Percentiles rank a stretch among this genome's conserved stretches.
phyloP scores from a whole-genome alignment of 805 yeast species.

The Kodamaea sagamina region DNA sequence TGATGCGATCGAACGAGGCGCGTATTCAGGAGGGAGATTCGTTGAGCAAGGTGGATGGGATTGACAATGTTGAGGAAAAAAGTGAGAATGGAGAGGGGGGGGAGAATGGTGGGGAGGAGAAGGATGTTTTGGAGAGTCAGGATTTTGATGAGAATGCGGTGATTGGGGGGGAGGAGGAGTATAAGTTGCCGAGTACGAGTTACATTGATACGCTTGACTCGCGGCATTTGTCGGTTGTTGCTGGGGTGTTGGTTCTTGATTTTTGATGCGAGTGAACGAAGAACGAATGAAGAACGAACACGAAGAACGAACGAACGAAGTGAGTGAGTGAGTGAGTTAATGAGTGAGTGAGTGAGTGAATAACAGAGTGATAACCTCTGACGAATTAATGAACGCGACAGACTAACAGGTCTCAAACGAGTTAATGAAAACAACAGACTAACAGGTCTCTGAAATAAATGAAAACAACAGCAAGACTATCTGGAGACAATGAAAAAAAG shows the following conservation, averaged over 20 bases:
- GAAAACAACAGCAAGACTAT: no score
- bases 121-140: slow-evolving; percentile 1
- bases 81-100: slow-evolving; percentile 28
- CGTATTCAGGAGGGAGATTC: slow-evolving; percentile 35
- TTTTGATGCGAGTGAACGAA: slow-evolving; percentile 36
- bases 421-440: no score
- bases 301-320: no score
- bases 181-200: slow-evolving; percentile 21
- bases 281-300: not conserved
- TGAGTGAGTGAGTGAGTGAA: no score
- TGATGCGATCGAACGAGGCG: slow-evolving; percentile 57
- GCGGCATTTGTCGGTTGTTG: slow-evolving; percentile 54
- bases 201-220: slow-evolving; percentile 47
- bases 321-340: no score
- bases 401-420: no score
- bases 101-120: slow-evolving; percentile 29
- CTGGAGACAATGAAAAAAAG: no score
- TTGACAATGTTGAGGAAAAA: slow-evolving; percentile 27
- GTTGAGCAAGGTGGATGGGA: slow-evolving; percentile 32
- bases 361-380: no score
- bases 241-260: slow-evolving; percentile 59
- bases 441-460: no score
- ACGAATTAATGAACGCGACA: no score
- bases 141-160: slow-evolving; percentile 16
- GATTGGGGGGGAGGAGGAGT: slow-evolving; percentile 19